Evolutionary conservation across 345 rosid species (phyloP), one percentile per base, ranked within the genome.

Genomic region (Toxicodendron radicans): DNA sequence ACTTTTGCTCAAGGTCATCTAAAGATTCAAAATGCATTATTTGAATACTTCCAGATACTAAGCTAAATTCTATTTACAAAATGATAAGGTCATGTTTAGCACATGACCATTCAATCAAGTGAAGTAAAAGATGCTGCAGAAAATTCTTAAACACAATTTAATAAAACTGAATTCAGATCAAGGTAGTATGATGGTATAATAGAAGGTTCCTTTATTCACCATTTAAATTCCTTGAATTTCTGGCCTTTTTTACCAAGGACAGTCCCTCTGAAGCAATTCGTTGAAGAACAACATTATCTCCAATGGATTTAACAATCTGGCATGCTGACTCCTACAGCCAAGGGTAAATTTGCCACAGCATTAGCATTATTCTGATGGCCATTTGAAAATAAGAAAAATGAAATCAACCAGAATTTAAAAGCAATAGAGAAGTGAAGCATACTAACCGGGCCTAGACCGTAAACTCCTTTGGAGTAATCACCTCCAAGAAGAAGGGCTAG

Each of bases 401-500:
- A 2, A 27, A n/a, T 5, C 64, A 32, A 59, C 35, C 54, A n/a
- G 41, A 68, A 33, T 59, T 64, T 41, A 68, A 74, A 67, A 66
- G 79, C 72, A 68, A 30, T 46, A 71, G 80, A 61, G 61, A 70
- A 41, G 41, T 38, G 30, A 74, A 61, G 84, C 91, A 68, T 80
- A 93, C 99, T 73, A n/a, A n/a, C n/a, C n/a, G 80, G 89, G 76
- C 98, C 94, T 58, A 95, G 80, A 79, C 97, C 97, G 65, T 82
- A 91, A 74, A 95, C 88, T 67, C 98, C 96, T 13, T 71, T 90
- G 66, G 87, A 91, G 82, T 93, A 95, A 78, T 95, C 99, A 75
- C 98, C 67, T 77, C 99, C 98, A 68, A 95, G 93, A 79, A 95
- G 83, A 76, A 93, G 91, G 51, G 96, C 97, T 54, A 95, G 77